Evolutionary conservation across 129 eudicot genomes (phyloP).

Genomic region (Flaveria bidentis): DNA sequence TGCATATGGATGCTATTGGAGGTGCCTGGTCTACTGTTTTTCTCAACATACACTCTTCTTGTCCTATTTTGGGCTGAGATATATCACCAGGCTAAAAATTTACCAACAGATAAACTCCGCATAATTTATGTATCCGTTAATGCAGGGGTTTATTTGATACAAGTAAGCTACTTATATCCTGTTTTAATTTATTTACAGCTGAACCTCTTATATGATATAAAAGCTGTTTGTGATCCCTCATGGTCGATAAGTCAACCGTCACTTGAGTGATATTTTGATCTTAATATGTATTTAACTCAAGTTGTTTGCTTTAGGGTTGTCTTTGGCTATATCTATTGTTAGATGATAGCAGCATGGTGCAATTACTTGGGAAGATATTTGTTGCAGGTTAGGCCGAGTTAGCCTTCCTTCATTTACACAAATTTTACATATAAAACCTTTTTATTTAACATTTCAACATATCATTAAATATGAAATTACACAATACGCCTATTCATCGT

Average conservation of each 20-base stretch:
- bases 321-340: conserved; percentile 84
- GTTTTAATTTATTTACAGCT: not conserved
- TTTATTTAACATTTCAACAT: not conserved
- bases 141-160: conserved; percentile 68
- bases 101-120: conserved; percentile 77
- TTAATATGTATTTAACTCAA: not conserved
- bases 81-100: conserved; percentile 73
- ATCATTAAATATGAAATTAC: not conserved
- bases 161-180: conserved; percentile 50
- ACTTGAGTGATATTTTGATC: not conserved
- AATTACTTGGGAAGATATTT: conserved; percentile 77
- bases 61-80: conserved; percentile 97
- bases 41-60: conserved; percentile 86
- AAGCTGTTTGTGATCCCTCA: not conserved
- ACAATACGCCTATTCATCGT: not conserved
- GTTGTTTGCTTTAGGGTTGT: conserved; percentile 59
- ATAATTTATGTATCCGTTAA: conserved; percentile 38
- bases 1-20: conserved; percentile 56
- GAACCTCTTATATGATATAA: not conserved
- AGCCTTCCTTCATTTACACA: not conserved
- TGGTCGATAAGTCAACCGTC: not conserved
- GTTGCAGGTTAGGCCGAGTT: conserved; percentile 65
- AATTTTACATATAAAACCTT: not conserved
- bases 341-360: conserved; percentile 60
- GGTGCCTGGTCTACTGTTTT: conserved; percentile 79